phyloP scores from a whole-genome alignment of 2,329 filamentous ascomycete species.

The Colletotrichum cuscutae region DNA sequence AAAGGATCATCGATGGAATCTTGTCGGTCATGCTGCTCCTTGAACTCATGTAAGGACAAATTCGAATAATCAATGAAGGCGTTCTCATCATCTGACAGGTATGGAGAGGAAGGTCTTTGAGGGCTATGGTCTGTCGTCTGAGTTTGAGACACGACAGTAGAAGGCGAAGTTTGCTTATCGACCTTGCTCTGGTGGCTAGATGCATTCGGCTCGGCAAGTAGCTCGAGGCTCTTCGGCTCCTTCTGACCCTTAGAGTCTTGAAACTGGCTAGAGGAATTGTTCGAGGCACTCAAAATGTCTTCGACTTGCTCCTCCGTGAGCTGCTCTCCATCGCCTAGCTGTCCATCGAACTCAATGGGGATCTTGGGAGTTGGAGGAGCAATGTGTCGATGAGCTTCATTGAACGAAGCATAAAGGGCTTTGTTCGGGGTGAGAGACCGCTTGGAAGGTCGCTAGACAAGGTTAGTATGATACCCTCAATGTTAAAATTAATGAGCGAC shows the following conservation, averaged over 20 bases:
- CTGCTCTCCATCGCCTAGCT: neutral
- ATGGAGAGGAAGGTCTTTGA: neutral
- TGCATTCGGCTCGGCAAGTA: neutral
- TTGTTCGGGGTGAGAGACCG: conserved; percentile 32
- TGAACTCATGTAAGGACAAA: neutral
- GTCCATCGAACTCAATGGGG: neutral
- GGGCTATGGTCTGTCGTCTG: neutral
- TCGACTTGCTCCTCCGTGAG: conserved; percentile 28
- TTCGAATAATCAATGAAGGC: conserved; percentile 18
- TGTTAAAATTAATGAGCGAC: neutral
- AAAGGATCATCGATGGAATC: neutral
- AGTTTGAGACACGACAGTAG: neutral
- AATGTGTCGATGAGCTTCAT: conserved; percentile 32
- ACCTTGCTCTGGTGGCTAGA: neutral
- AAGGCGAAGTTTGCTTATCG: neutral
- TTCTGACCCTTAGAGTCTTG: neutral
- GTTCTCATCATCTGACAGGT: conserved; percentile 5
- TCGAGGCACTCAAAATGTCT: conserved; percentile 9
- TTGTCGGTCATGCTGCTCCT: neutral
- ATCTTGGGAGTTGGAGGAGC: conserved; percentile 14
- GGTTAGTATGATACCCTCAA: neutral
- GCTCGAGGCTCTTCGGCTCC: neutral
- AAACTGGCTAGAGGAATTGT: neutral
- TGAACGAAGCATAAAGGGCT: conserved; percentile 28
- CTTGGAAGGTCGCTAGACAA: conserved; percentile 12